Base-by-base conservation (phyloP, 106 monocot species). In the Gastrodia elata region DNA sequence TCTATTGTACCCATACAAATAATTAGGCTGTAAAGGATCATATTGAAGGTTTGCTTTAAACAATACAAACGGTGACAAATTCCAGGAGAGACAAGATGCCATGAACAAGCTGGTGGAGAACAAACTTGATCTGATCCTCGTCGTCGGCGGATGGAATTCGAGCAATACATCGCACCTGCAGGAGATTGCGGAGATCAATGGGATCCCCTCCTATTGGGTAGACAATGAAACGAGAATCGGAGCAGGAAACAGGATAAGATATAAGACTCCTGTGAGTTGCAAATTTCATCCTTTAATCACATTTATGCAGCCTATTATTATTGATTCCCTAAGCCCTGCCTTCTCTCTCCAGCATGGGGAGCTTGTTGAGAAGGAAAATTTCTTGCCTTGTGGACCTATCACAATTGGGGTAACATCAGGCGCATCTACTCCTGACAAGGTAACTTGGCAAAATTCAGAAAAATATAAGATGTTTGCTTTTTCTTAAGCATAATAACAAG, bases 131-230 rank as follows among this genome's bases (percentile, higher is more conserved):
- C 90, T 98, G 18, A 88, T 98, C 24, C 71, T 98, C 38, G 97
- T 98, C 9, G 80, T 98, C 80, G 97, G 97, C 78, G 97, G 97
- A 83, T 98, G 97, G 97, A 93, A 98, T 72, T 98, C 97, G 33
- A 93, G 90, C 55, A 98, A 98, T 72, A 98, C 97, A 18, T 98
- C 97, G 38, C 97, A 98, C 78, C 73, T 98, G 52, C 97, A 98
- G 84, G 97, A 98, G 88, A 98, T 98, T 82, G 93, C 89, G 11
- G 97, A 93, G 74, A 57, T 88, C 46, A 78, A 73, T 16, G 84
- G 90, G 10, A 98, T 98, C 64, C 93, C 97, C 57, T 88, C 97
- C 73, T 98, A 93, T 78, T 98, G 97, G 97, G 74, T 98, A 43
- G 97, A 98, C 70, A 88, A 80, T 64, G 97, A 93, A 76, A 77